Evolutionary conservation across 129 eudicot species (phyloP), one percentile per base, ranked within the genome.

Genomic region (Centella asiatica): DNA sequence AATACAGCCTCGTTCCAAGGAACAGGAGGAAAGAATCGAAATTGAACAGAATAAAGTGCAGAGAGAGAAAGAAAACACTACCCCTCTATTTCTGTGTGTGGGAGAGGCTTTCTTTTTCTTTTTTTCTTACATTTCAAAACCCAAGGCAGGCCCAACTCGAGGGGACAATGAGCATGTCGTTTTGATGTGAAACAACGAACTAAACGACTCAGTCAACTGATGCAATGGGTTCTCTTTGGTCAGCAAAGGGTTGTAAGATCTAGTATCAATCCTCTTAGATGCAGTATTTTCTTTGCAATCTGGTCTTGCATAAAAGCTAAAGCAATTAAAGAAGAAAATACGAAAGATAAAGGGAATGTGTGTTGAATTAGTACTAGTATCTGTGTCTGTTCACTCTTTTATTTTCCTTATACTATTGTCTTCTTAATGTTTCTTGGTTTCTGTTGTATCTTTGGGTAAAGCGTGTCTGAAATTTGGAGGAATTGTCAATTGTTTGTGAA

Each of bases 11-110:
- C 78, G 85, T 80, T 77, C 54, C 67, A 27, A 58, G 73, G 26
- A 75, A 80, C 78, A 71, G 78, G 76, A 71, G 78, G 76, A 80
- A 80, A 69, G 73, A 37, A 74, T 64, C 74, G 74, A 76, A 67
- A 77, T 89, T 85, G 89, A 90, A 81, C 76, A 80, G 89, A 83
- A 81, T 78, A 90, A 89, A 83, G 86, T 74, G 89, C 77, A 60
- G 31, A 24, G 34, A 45, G 46, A 56, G n/a, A 33, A 15, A 51
- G 57, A 51, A 14, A 26, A 39, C 49, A 14, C 61, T 42, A 49
- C 57, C 22, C 76, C 39, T 24, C n/a, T n/a, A n/a, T n/a, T n/a
- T n/a, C n/a, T n/a, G n/a, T n/a, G n/a, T n/a, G n/a, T n/a, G n/a
- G n/a, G n/a, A n/a, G n/a, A n/a, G n/a, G n/a, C n/a, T 19, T 39